A percentile compares a stretch with the other conserved stretches of the same genome.
These are phyloP conservation scores for Plectosphaerella cucumerina DNA, from an alignment of 2,329 filamentous ascomycete genomes.

Conservation along the genomic window DNA sequence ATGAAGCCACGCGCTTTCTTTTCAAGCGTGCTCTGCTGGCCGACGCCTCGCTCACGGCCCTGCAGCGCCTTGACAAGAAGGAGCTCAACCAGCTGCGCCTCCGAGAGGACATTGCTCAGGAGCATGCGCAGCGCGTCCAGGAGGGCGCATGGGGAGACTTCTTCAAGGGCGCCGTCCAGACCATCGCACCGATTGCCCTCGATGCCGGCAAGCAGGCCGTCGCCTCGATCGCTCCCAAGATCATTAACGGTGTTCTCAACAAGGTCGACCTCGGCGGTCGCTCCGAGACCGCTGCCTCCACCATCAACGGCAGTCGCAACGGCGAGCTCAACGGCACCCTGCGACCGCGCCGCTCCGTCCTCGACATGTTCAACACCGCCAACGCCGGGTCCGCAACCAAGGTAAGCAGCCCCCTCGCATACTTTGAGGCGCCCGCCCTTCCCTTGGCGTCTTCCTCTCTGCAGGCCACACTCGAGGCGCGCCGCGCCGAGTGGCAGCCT, in stretches of 20 bases:
- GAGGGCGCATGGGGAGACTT: neutral
- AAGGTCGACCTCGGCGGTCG: neutral
- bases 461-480: neutral
- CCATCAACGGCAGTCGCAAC: neutral
- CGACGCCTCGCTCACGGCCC: conserved; percentile 11
- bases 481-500: neutral
- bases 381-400: neutral
- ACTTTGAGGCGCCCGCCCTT: neutral
- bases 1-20: conserved; percentile 1
- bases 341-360: neutral
- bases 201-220: neutral
- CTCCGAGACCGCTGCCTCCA: neutral
- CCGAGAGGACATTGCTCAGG: neutral
- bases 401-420: neutral
- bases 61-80: conserved; percentile 5
- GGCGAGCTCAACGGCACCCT: neutral
- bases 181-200: neutral
- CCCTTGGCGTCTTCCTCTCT: neutral
- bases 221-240: neutral
- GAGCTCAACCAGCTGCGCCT: conserved; percentile 3
- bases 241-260: neutral
- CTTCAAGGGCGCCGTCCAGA: neutral
- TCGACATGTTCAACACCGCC: neutral
- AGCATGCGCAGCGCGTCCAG: neutral
- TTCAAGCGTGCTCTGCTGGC: conserved; percentile 13